Percentiles rank a stretch among this genome's conserved stretches.
Conservation (phyloP, 2,329 filamentous ascomycete genomes). For the Sarocladium oryzae region DNA sequence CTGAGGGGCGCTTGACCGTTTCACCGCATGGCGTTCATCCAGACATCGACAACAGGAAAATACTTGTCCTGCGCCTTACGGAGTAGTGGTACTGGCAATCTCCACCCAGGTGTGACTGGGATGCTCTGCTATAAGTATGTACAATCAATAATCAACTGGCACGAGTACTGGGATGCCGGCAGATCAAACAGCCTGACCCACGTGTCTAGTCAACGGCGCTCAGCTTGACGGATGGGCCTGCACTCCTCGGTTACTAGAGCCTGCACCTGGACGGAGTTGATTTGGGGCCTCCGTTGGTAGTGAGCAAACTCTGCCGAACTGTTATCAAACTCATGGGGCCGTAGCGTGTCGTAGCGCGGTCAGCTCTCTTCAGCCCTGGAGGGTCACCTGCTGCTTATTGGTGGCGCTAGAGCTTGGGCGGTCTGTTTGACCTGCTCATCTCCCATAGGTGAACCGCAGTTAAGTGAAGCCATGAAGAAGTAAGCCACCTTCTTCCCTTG, state of each 20-base stretch:
- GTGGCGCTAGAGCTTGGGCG: background rate
- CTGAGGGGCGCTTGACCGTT: too few relatives aligned
- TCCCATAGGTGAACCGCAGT: background rate
- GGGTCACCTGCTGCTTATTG: background rate
- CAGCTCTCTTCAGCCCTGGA: slow-evolving; percentile 8
- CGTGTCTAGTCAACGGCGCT: slow-evolving; percentile 1
- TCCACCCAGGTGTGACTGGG: background rate
- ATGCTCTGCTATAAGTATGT: too few relatives aligned
- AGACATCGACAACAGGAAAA: too few relatives aligned
- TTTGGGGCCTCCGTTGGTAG: too few relatives aligned
- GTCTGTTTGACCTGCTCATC: background rate
- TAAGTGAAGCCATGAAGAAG: background rate
- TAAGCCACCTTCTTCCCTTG: too few relatives aligned
- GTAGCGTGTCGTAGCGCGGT: slow-evolving; percentile 1
- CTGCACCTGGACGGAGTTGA: too few relatives aligned
- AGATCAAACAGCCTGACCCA: background rate
- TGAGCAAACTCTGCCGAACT: background rate
- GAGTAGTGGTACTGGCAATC: background rate
- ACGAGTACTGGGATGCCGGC: too few relatives aligned
- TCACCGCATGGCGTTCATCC: too few relatives aligned
- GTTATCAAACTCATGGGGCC: slow-evolving; percentile 5
- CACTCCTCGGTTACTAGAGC: background rate
- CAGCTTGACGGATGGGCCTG: background rate
- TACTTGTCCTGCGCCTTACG: too few relatives aligned
- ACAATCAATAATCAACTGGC: too few relatives aligned